Percentiles rank a stretch among this genome's conserved stretches.
These are phyloP conservation scores for Pseudocercospora musae DNA, from an alignment of 2,329 filamentous ascomycete genomes.

Conservation along the genomic window DNA sequence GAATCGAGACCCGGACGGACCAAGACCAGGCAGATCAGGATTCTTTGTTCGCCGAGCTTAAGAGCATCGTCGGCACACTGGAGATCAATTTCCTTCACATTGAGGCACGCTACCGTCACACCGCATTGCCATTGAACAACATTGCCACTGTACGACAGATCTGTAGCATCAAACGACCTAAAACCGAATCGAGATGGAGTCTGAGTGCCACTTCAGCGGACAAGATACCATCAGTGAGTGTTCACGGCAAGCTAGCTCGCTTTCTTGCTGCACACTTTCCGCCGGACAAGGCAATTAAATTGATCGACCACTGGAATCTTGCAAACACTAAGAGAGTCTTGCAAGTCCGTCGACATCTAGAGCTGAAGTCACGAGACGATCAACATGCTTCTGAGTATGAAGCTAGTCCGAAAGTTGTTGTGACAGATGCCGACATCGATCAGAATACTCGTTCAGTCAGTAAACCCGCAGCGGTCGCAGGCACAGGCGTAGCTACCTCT, in stretches of 20 bases:
- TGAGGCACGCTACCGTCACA: conserved; percentile 37
- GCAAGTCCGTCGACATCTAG: conserved; percentile 14
- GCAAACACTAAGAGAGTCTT: conserved; percentile 5
- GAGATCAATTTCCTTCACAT: conserved; percentile 32
- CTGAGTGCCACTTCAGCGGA: conserved; percentile 14
- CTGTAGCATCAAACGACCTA: conserved; percentile 32
- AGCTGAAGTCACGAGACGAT: not conserved
- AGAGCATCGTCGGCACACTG: conserved; percentile 34
- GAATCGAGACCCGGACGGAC: conserved; percentile 6
- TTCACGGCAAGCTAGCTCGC: conserved; percentile 17
- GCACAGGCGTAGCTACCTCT: not conserved
- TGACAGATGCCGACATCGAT: conserved; percentile 16
- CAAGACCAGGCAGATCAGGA: conserved; percentile 22
- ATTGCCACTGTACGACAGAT: conserved; percentile 30
- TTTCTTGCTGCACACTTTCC: conserved; percentile 26
- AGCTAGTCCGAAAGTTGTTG: conserved; percentile 11
- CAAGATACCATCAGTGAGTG: conserved; percentile 9
- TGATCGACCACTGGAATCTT: conserved; percentile 26
- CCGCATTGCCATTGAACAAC: conserved; percentile 33
- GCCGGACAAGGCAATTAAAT: conserved; percentile 21
- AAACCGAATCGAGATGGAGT: conserved; percentile 36
- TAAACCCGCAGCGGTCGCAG: conserved; percentile 1
- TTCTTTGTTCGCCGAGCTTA: conserved; percentile 32
- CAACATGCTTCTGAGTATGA: not conserved
- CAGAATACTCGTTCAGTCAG: not conserved